Evolutionary conservation across 805 yeast genomes (phyloP), one percentile per base, ranked within the genome.

Genomic region (Hanseniaspora mollemarum): DNA sequence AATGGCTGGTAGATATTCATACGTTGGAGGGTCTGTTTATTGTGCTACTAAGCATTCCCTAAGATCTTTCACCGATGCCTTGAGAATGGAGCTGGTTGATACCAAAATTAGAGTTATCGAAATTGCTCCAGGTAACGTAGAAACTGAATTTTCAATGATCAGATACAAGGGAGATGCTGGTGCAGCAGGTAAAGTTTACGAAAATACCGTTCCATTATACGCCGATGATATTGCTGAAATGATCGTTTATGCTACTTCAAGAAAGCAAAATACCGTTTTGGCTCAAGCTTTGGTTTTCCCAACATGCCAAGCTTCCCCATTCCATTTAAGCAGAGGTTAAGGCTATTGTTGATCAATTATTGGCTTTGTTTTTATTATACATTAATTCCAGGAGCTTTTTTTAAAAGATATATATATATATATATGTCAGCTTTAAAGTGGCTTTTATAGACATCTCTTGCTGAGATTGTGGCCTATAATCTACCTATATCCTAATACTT

Each of bases 221-320:
- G 81, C 81, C 2, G 75, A 69, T 31, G 83, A 78, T 58, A 71
- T 78, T 57, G 81, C 83, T 4, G 83, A 79, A 54, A 58, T 77
- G 54, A 76, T 78, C 58, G 77, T 75, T 4, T 78, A 75, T 57
- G 74, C 76, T 2, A 69, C 77, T 28, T 70, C 81, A 1, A 74
- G 83, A 68, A 74, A 70, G 57, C 67, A 67, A 53, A 78, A 76
- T 59, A 76, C 81, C 0, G 83, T 78, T 3, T 64, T 78, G 59
- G 83, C 83, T 2, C 94, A 87, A 62, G 72, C 86, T 16, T 71
- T 88, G 62, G 80, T 90, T 12, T 85, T 87, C 69, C 85, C 95
- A 16, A 75, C 80, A 42, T 81, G 83, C 69, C 96, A 88, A 71
- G 95, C 94, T 3, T 74, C 84, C 53, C 79, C 94, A 7, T 67